These are phyloP conservation scores for Aspergillus asperescens DNA, from an alignment of 495 filamentous ascomycete genomes.

Conservation along the genomic window DNA sequence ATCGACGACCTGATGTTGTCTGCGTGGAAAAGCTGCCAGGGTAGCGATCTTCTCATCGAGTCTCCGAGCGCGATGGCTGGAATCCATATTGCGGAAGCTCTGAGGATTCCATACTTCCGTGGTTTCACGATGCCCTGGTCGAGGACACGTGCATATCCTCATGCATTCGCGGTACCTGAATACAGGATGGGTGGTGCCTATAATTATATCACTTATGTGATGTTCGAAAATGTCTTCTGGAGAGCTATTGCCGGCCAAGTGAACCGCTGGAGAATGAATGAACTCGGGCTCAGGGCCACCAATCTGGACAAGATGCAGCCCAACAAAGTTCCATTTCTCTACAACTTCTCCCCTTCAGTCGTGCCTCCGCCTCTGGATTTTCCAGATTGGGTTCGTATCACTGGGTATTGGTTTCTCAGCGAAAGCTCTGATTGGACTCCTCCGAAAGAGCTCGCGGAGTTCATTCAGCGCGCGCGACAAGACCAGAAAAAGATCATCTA, in stretches of 20 bases:
- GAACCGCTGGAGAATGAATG: slow-evolving; percentile 84
- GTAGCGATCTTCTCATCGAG: slow-evolving; percentile 86
- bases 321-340: slow-evolving; percentile 94
- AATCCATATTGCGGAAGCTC: slow-evolving; percentile 96
- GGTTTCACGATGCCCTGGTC: slow-evolving; percentile 99
- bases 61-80: slow-evolving; percentile 97
- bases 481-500: slow-evolving; percentile 93
- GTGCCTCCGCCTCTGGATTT: slow-evolving; percentile 91
- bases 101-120: slow-evolving; percentile 91
- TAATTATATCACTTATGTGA: slow-evolving; percentile 92
- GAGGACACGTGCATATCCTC: slow-evolving; percentile 88
- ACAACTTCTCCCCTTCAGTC: slow-evolving; percentile 92
- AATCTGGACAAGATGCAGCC: slow-evolving; percentile 86
- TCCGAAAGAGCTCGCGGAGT: slow-evolving; percentile 65
- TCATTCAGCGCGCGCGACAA: slow-evolving; percentile 71
- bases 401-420: slow-evolving; percentile 96
- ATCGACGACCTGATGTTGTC: slow-evolving; percentile 80
- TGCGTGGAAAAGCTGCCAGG: slow-evolving; percentile 82
- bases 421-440: slow-evolving; percentile 74
- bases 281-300: slow-evolving; percentile 72
- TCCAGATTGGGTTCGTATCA: slow-evolving; percentile 95
- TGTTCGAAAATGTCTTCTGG: slow-evolving; percentile 98
- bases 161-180: slow-evolving; percentile 93
- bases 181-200: slow-evolving; percentile 91
- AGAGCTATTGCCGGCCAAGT: slow-evolving; percentile 85